A percentile compares a stretch with the other conserved stretches of the same genome.
Evolutionary conservation across 257 asterid species (phyloP).

Genomic region (Catharanthus roseus): DNA sequence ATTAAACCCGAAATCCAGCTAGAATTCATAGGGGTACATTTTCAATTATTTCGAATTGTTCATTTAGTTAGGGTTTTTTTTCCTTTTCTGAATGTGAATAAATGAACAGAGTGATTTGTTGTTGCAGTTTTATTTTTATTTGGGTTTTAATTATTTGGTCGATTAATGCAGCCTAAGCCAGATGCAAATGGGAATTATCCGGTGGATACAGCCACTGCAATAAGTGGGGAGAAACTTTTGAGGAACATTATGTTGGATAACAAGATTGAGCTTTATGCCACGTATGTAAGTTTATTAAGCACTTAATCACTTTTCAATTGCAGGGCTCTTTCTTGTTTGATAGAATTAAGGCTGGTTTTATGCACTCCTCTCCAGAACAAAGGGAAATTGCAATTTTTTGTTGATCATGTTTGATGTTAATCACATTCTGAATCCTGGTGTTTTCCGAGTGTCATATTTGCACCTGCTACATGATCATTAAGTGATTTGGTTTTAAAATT

Average conservation of each 20-base stretch:
- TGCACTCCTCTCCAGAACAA: not conserved
- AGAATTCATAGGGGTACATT: slow-evolving; percentile 59
- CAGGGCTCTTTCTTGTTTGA: not conserved
- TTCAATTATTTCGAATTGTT: no score
- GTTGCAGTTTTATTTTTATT: not conserved
- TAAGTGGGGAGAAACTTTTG: slow-evolving; percentile 82
- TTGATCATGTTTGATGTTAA: not conserved
- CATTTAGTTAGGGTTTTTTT: not conserved
- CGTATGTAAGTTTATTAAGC: slow-evolving; percentile 53
- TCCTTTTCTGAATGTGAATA: not conserved
- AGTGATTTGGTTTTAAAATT: not conserved
- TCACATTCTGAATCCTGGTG: not conserved
- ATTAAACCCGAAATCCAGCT: slow-evolving; percentile 63
- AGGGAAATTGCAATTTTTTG: not conserved
- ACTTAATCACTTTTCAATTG: not conserved
- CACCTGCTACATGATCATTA: not conserved
- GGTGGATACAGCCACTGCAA: slow-evolving; percentile 54
- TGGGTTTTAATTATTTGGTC: not conserved
- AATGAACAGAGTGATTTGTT: not conserved
- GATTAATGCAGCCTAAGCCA: slow-evolving; percentile 53
- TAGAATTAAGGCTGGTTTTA: not conserved
- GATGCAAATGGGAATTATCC: slow-evolving; percentile 51
- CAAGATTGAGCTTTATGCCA: slow-evolving; percentile 77
- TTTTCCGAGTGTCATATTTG: not conserved
- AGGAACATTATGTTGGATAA: slow-evolving; percentile 81